These are phyloP conservation scores for Arthrocladium fulminans DNA, from an alignment of 2,329 filamentous ascomycete genomes.

Conservation along the genomic window DNA sequence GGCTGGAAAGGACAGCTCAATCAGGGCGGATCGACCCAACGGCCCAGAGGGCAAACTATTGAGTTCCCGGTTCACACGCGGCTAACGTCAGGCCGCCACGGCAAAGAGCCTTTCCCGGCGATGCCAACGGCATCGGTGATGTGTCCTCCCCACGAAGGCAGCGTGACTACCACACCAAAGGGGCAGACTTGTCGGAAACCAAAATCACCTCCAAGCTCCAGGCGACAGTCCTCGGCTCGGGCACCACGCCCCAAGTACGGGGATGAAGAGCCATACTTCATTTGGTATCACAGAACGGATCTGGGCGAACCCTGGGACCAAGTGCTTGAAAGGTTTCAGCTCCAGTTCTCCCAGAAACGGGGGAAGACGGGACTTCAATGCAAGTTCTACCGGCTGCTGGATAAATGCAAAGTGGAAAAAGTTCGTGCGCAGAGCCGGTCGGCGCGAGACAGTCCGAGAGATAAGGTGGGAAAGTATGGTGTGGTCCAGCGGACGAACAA, in stretches of 20 bases:
- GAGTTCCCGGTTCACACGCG: neutral
- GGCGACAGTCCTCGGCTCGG: constrained; percentile 15
- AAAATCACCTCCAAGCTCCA: neutral
- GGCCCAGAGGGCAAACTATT: neutral
- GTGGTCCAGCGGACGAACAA: constrained; percentile 33
- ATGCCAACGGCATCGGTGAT: neutral
- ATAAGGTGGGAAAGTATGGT: constrained; percentile 30
- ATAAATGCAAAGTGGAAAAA: constrained; percentile 36
- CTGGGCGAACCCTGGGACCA: constrained; percentile 39
- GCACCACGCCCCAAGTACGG: constrained; percentile 39
- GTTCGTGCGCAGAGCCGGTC: constrained; percentile 32
- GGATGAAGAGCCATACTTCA: constrained; percentile 41
- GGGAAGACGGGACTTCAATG: constrained; percentile 41
- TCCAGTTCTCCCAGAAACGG: constrained; percentile 33
- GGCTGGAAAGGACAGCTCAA: too few relatives aligned
- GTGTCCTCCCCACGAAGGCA: too few relatives aligned
- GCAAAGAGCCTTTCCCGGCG: neutral
- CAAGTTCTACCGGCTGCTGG: constrained; percentile 43
- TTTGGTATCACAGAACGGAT: constrained; percentile 43
- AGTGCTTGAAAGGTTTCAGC: constrained; percentile 36
- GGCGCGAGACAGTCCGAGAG: constrained; percentile 8
- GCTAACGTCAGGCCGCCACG: neutral
- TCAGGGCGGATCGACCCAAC: neutral
- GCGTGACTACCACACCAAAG: too few relatives aligned
- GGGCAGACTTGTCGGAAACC: neutral